Conservation (phyloP, 208 protist species). For the Acanthamoeba lenticulata region DNA sequence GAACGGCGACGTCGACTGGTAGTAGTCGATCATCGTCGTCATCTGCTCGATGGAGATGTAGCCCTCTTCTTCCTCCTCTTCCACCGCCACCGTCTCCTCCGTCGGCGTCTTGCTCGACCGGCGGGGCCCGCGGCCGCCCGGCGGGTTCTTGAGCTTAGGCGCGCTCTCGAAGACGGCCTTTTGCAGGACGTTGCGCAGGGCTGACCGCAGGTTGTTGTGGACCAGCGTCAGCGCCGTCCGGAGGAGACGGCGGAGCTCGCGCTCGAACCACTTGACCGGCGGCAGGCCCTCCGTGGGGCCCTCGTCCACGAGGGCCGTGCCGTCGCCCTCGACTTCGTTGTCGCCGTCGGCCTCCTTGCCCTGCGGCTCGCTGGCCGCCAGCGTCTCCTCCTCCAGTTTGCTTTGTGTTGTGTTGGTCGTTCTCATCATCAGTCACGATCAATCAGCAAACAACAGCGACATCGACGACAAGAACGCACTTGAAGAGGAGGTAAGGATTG, state of each 20-base stretch:
- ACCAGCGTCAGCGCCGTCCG: not conserved
- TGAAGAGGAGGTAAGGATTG: slow-evolving; percentile 25
- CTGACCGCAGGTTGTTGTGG: slow-evolving; percentile 45
- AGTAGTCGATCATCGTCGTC: slow-evolving; percentile 47
- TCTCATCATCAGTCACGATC: not conserved
- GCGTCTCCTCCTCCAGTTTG: slow-evolving; percentile 47
- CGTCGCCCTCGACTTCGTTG: not conserved
- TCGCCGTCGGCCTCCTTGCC: slow-evolving; percentile 35
- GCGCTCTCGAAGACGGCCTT: slow-evolving; percentile 41
- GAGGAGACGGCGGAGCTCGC: slow-evolving; percentile 15
- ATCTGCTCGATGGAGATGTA: slow-evolving; percentile 53
- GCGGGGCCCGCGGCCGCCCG: not conserved
- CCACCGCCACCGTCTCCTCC: not conserved
- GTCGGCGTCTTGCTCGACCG: not conserved
- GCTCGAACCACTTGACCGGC: slow-evolving; percentile 49
- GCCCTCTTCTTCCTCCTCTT: slow-evolving; percentile 28
- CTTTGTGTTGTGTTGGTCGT: not conserved
- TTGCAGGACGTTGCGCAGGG: slow-evolving; percentile 10
- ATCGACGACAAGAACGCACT: not conserved
- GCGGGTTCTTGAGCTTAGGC: not conserved
- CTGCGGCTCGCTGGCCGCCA: slow-evolving; percentile 20
- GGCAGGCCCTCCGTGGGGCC: slow-evolving; percentile 24
- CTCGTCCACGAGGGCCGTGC: slow-evolving; percentile 9
- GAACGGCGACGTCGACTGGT: slow-evolving; percentile 16
- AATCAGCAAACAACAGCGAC: not conserved